Conservation (phyloP, 1,284 basidiomycete species). For the Microbotryum silenes-acaulis region DNA sequence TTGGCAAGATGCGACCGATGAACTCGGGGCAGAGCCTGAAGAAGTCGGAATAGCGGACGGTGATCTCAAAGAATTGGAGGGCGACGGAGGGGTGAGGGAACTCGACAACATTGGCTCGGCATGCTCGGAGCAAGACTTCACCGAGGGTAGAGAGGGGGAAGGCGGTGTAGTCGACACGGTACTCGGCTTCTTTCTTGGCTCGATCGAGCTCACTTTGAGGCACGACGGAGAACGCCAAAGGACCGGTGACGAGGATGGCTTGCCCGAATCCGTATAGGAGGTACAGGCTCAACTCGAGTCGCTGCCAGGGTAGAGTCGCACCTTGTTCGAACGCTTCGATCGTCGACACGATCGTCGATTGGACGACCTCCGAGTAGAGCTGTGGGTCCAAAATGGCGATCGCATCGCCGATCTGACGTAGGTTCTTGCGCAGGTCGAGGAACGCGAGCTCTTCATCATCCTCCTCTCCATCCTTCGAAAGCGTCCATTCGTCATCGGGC, state of each 20-base stretch:
- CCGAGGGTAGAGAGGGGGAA: constrained; percentile 86
- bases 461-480: constrained; percentile 58
- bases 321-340: constrained; percentile 57
- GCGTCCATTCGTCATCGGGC: constrained; percentile 69
- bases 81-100: constrained; percentile 84
- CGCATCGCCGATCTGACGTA: constrained; percentile 73
- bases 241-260: constrained; percentile 25
- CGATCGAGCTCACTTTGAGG: constrained; percentile 27
- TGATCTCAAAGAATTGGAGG: constrained; percentile 89
- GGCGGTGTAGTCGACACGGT: constrained; percentile 63
- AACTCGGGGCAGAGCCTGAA: constrained; percentile 86
- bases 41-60: constrained; percentile 87
- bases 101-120: constrained; percentile 71
- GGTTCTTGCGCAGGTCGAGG: constrained; percentile 76
- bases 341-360: constrained; percentile 62
- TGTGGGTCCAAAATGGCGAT: constrained; percentile 71
- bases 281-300: constrained; percentile 85
- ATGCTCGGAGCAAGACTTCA: constrained; percentile 75
- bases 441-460: constrained; percentile 77
- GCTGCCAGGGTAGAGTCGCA: constrained; percentile 69
- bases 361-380: constrained; percentile 65
- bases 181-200: constrained; percentile 25
- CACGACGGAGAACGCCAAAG: constrained; percentile 30
- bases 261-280: constrained; percentile 67
- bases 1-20: constrained; percentile 75